These are phyloP conservation scores for Talaromyces rugulosus DNA, from an alignment of 2,329 filamentous ascomycete genomes.

Conservation along the genomic window DNA sequence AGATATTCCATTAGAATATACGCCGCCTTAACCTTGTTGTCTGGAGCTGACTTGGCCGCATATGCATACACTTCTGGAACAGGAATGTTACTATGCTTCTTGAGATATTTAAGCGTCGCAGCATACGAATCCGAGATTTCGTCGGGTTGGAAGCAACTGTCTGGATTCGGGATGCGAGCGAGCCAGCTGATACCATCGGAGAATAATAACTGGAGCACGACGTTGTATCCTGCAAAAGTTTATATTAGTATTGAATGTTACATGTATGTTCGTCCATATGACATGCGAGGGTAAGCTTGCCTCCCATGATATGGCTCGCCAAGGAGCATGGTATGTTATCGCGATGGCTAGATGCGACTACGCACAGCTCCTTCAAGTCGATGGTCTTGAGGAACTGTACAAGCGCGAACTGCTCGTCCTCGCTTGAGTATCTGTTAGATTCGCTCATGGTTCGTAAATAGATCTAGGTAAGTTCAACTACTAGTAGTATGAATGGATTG, in stretches of 20 bases:
- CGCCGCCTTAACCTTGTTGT: not conserved
- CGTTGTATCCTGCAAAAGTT: not conserved
- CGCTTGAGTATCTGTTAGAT: too few species aligned
- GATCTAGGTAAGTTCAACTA: too few species aligned
- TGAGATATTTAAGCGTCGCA: slow-evolving; percentile 1
- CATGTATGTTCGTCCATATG: too few species aligned
- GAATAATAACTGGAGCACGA: not conserved
- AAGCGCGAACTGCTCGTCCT: too few species aligned
- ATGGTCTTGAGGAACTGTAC: not conserved
- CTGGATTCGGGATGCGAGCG: not conserved
- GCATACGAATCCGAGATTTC: not conserved
- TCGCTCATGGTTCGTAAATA: too few species aligned
- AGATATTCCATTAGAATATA: slow-evolving; percentile 2
- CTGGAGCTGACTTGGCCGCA: not conserved
- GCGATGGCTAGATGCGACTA: not conserved
- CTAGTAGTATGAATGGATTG: too few species aligned
- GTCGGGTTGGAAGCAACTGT: slow-evolving; percentile 2
- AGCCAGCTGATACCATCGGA: not conserved
- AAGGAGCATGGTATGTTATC: not conserved
- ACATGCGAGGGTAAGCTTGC: not conserved
- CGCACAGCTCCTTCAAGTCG: not conserved
- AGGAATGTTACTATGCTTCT: not conserved
- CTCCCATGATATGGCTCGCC: slow-evolving; percentile 1
- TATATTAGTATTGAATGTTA: too few species aligned
- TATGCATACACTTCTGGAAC: not conserved